Base-by-base conservation (phyloP, 306 rosid genomes). In the Sicyos edulis region DNA sequence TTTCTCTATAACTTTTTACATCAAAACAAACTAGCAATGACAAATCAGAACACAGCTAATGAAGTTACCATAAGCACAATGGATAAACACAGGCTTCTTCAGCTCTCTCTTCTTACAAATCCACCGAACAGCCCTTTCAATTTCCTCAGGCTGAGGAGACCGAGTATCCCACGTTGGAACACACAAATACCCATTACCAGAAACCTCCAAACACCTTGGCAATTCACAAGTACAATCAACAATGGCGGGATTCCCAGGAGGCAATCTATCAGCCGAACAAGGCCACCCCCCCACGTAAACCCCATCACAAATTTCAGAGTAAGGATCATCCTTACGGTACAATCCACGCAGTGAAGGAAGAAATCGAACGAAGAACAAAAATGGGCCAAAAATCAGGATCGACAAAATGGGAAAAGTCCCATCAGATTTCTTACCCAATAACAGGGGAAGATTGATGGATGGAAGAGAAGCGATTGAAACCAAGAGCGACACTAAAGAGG, bases 261-360 rank as follows among this genome's bases (percentile, higher is more conserved):
- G 98, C 85, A 93, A 21, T 75, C 76, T 86, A 4, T 82, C 90
- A 10, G 81, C 87, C 1, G 90, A 84, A 66, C 74, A 70, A 20
- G 98, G 98, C 98, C 98, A 93, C 5, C 90, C 98, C 3, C 98
- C 98, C 24, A 93, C 97, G 5, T 73, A 93, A 32, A 93, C 63
- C 3, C 96, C 92, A 7, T 87, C 89, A n/a, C 69, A 72, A 49
- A 93, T 85, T 53, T 86, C 69, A 3, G 70, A 67, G 24, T 84
- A 93, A 11, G 96, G 78, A 40, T 89, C 74, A 61, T 93, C 98
- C 52, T 85, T 80, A 50, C 92, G 89, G 45, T 20, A 53, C 22
- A 80, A 57, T 71, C 98, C 85, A 56, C 95, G 75, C 21, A 93
- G 47, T 0, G 86, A 57, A 1, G 96, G 91, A 82, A 90, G 89